Percentiles rank a stretch among this genome's conserved stretches.
Conservation (phyloP, 2,329 filamentous ascomycete species). For the Xylariaceae sp. region DNA sequence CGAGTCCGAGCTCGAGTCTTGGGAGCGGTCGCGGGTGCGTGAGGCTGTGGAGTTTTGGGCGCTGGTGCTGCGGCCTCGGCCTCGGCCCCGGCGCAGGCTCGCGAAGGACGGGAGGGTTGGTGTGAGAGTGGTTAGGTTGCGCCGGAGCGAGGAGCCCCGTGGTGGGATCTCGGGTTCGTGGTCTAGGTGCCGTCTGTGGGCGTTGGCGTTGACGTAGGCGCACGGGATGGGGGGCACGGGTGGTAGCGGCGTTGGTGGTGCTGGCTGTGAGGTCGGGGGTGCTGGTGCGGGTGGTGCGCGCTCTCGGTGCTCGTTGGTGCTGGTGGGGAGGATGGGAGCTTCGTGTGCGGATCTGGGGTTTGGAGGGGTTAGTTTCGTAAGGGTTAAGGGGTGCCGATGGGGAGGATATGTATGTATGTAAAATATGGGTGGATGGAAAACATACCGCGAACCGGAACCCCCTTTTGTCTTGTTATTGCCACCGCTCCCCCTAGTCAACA, state of each 20-base stretch:
- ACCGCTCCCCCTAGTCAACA: not conserved
- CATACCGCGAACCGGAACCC: slow-evolving; percentile 3
- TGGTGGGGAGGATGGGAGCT: not conserved
- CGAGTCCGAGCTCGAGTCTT: no score
- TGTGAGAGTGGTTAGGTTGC: no score
- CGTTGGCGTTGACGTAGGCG: no score
- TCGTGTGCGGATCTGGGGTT: not conserved
- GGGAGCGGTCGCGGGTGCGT: no score
- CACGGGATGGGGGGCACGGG: slow-evolving; percentile 6
- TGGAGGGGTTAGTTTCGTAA: slow-evolving; percentile 1
- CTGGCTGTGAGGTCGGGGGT: not conserved
- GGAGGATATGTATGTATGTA: not conserved
- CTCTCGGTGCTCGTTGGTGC: not conserved
- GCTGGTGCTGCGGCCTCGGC: no score
- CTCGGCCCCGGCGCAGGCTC: no score
- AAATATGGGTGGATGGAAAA: not conserved
- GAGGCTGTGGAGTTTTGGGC: no score
- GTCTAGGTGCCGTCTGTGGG: not conserved
- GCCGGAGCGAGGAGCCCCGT: no score
- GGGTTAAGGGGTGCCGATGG: not conserved
- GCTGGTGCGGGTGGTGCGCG: not conserved
- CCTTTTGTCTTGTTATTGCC: not conserved
- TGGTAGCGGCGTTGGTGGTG: no score
- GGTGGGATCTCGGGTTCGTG: no score
- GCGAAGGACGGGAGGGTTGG: no score